These are phyloP conservation scores for Asclepias syriaca DNA, from an alignment of 257 asterid genomes.

Conservation along the genomic window DNA sequence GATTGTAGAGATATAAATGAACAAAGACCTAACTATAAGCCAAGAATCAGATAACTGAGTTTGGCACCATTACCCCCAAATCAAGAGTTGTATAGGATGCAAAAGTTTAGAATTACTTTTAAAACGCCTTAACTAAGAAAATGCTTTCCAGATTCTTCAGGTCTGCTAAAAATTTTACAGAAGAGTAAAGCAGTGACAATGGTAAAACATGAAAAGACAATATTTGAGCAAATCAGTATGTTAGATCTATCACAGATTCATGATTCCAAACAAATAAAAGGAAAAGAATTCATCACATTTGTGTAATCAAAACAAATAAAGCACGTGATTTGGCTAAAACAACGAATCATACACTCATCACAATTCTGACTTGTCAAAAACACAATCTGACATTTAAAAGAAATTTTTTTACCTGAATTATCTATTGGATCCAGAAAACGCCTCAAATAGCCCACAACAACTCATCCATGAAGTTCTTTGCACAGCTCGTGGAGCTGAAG, in stretches of 20 bases:
- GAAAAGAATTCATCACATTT: neutral
- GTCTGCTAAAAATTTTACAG: neutral
- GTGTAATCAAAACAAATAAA: neutral
- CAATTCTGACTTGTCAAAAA: neutral
- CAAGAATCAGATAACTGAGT: neutral
- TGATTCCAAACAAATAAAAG: too few relatives aligned
- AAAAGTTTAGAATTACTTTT: neutral
- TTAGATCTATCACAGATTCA: neutral
- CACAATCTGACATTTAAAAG: neutral
- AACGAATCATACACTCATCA: neutral
- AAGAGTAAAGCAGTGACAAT: neutral
- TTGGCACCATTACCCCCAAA: neutral
- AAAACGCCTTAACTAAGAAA: neutral
- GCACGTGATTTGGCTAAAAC: neutral
- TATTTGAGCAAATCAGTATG: neutral
- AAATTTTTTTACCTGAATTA: constrained; percentile 26
- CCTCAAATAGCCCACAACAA: constrained; percentile 69
- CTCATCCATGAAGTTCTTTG: constrained; percentile 57
- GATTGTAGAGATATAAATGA: neutral
- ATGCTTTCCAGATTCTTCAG: neutral
- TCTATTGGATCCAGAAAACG: constrained; percentile 35
- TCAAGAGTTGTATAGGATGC: neutral
- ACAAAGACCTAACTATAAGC: neutral
- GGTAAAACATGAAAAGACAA: neutral
- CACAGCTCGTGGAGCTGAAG: constrained; percentile 27